Percentiles rank a stretch among this genome's conserved stretches.
Conservation (phyloP, 2,329 filamentous ascomycete genomes). For the Mollisia scopiformis region DNA sequence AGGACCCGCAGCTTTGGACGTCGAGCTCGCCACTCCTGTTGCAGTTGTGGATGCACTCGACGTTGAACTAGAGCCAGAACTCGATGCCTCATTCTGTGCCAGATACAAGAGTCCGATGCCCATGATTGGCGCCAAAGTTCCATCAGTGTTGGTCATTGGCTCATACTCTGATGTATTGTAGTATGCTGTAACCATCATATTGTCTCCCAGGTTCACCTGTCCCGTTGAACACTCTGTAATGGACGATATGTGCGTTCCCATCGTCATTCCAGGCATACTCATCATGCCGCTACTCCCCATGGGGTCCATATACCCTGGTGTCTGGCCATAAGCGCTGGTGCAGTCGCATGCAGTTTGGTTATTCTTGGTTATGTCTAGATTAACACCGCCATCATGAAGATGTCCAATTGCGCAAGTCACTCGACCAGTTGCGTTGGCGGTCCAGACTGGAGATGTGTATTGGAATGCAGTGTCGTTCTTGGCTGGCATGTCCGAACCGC, state of each 20-base stretch:
- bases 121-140: conserved; percentile 4
- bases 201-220: conserved; percentile 1
- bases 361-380: conserved; percentile 2
- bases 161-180: conserved; percentile 3
- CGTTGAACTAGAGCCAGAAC: background rate
- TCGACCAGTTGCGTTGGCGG: background rate
- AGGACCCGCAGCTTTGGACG: background rate
- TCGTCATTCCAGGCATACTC: conserved; percentile 7
- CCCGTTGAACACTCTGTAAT: conserved; percentile 2
- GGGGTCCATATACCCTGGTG: conserved; percentile 5
- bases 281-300: background rate
- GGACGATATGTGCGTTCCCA: conserved; percentile 6
- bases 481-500: conserved; percentile 1
- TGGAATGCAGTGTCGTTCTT: background rate
- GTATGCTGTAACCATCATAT: conserved; percentile 1
- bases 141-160: conserved; percentile 10
- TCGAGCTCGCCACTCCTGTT: background rate
- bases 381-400: conserved; percentile 10
- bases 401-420: conserved; percentile 1
- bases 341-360: conserved; percentile 4
- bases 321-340: background rate
- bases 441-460: conserved; percentile 3
- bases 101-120: conserved; percentile 11
- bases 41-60: background rate
- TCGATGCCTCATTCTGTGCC: background rate